These are phyloP conservation scores for Phytophthora megakarya DNA, from an alignment of 352 stramenopile species.

Conservation along the genomic window DNA sequence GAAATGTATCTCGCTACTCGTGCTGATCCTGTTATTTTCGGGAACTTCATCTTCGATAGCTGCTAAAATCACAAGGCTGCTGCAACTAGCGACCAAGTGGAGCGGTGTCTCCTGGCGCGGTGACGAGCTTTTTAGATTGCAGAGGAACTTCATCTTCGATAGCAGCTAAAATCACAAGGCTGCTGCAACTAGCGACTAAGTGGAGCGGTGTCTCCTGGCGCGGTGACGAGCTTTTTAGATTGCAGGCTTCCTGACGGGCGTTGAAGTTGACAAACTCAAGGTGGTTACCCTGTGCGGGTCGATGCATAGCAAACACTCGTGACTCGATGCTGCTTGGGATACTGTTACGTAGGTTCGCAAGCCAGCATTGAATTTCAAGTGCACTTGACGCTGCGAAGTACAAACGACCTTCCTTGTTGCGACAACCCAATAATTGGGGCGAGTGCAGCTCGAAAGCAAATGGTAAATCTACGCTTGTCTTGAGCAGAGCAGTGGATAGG, in stretches of 20 bases:
- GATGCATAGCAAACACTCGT: slow-evolving; percentile 83
- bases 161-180: slow-evolving; percentile 30
- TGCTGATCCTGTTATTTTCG: slow-evolving; percentile 33
- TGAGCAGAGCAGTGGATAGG: slow-evolving; percentile 67
- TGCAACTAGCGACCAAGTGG: slow-evolving; percentile 64
- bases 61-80: slow-evolving; percentile 33
- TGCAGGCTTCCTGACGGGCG: slow-evolving; percentile 53
- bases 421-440: slow-evolving; percentile 75
- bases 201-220: slow-evolving; percentile 70
- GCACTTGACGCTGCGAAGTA: slow-evolving; percentile 88
- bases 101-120: slow-evolving; percentile 56
- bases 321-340: slow-evolving; percentile 76
- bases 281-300: slow-evolving; percentile 53
- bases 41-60: slow-evolving; percentile 19
- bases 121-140: slow-evolving; percentile 39
- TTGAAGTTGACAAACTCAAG: slow-evolving; percentile 74
- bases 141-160: slow-evolving; percentile 37
- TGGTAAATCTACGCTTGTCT: slow-evolving; percentile 79
- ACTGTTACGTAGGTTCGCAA: slow-evolving; percentile 80
- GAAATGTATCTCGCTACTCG: slow-evolving; percentile 23
- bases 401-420: slow-evolving; percentile 88
- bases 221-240: slow-evolving; percentile 26
- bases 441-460: slow-evolving; percentile 92
- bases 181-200: slow-evolving; percentile 53
- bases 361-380: slow-evolving; percentile 90